A percentile compares a stretch with the other conserved stretches of the same genome.
Evolutionary conservation across 352 stramenopile species (phyloP).

Genomic region (Phytophthora citrophthora): DNA sequence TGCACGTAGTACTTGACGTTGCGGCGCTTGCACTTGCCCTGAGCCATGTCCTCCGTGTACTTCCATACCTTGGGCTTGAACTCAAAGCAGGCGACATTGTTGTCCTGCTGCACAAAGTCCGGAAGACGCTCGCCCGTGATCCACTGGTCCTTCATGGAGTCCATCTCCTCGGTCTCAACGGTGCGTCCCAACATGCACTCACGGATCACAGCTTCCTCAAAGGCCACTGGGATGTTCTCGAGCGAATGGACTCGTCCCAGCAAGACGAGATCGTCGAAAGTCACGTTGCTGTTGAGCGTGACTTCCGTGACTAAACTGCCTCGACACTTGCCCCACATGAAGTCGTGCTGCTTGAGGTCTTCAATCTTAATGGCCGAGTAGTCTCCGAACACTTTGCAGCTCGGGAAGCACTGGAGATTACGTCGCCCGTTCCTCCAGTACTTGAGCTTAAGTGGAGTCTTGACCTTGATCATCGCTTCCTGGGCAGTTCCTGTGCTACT

Average conservation of each 20-base stretch:
- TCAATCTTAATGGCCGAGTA: constrained; percentile 91
- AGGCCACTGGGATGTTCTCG: constrained; percentile 85
- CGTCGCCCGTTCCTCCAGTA: constrained; percentile 92
- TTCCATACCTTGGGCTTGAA: constrained; percentile 93
- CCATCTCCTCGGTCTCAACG: constrained; percentile 78
- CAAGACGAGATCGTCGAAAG: constrained; percentile 83
- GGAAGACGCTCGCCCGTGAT: constrained; percentile 82
- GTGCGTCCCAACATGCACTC: constrained; percentile 87
- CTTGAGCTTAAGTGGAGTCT: constrained; percentile 86
- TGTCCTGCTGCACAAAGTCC: constrained; percentile 85
- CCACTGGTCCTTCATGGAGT: constrained; percentile 88
- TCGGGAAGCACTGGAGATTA: constrained; percentile 91
- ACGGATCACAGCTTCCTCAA: constrained; percentile 82
- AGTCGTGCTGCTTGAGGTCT: constrained; percentile 89
- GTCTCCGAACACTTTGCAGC: constrained; percentile 90
- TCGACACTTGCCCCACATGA: constrained; percentile 91
- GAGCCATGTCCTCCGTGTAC: constrained; percentile 89
- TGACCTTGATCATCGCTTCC: constrained; percentile 90
- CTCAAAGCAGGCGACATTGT: constrained; percentile 79
- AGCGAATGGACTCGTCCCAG: constrained; percentile 84
- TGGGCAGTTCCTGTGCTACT: constrained; percentile 48
- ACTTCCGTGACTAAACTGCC: constrained; percentile 85
- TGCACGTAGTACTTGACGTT: constrained; percentile 92
- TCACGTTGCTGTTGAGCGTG: constrained; percentile 82
- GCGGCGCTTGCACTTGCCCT: constrained; percentile 88